phyloP scores from a whole-genome alignment of 768 basidiomycete genomes.

The Clitopilus passeckerianus region DNA sequence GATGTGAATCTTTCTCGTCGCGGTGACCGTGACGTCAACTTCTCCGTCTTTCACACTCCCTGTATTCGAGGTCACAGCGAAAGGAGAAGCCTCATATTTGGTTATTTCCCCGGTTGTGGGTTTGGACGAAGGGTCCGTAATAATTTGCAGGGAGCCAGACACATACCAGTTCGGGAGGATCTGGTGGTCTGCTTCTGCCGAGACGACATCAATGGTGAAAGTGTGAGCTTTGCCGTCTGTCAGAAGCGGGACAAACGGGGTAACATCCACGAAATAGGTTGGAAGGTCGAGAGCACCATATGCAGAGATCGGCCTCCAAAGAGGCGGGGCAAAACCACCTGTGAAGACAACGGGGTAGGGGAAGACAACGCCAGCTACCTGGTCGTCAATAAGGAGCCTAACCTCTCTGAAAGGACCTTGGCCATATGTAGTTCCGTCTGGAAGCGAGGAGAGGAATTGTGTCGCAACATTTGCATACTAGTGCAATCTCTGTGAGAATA shows the following conservation, averaged over 20 bases:
- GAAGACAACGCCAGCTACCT: conserved; percentile 42
- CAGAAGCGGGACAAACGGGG: conserved; percentile 70
- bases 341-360: conserved; percentile 67
- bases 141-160: conserved; percentile 64
- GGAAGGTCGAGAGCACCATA: conserved; percentile 77
- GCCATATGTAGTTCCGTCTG: conserved; percentile 33
- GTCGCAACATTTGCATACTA: conserved; percentile 70
- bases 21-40: conserved; percentile 59
- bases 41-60: conserved; percentile 39
- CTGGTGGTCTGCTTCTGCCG: conserved; percentile 59
- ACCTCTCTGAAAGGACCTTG: conserved; percentile 50
- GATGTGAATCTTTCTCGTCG: conserved; percentile 51
- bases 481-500: not conserved
- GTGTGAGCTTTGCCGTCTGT: conserved; percentile 66
- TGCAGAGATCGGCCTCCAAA: conserved; percentile 74
- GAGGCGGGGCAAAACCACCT: conserved; percentile 64
- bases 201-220: conserved; percentile 68
- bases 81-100: conserved; percentile 50
- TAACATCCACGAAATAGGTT: conserved; percentile 73
- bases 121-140: conserved; percentile 54
- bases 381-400: conserved; percentile 39
- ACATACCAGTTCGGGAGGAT: conserved; percentile 78
- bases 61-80: conserved; percentile 44
- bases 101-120: conserved; percentile 70
- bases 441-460: conserved; percentile 51